Evolutionary conservation across 2,329 filamentous ascomycete genomes (phyloP), one percentile per base, ranked within the genome.

Genomic region (Hymenoscyphus fructigenus): DNA sequence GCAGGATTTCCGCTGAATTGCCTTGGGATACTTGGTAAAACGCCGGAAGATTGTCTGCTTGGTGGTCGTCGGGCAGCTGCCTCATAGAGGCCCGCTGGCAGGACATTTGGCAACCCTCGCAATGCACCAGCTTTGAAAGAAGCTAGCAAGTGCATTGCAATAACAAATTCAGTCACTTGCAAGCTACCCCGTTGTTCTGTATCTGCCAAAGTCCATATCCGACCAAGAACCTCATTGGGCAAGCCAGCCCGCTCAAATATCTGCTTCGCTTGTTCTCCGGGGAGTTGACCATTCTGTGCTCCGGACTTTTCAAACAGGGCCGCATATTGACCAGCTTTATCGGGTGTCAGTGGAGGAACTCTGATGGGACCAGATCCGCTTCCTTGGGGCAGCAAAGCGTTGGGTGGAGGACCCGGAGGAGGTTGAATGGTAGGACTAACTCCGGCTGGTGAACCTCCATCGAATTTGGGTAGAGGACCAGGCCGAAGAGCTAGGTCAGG

Each of bases 71-170:
- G 86, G 59, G 91, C 88, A 9, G 95, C 95, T 57, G 93, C 94
- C 75, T 99, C 95, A 74, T 96, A 97, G 5, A 99, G 82, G 12
- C 90, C 91, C 14, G 91, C 88, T 5, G 95, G 95, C 1, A 99
- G 84, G 29, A 90, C 86, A 66, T 82, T 90, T 1, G 95, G 95
- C 64, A 98, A 83, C 23, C 85, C 88, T 68, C 92, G 88, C 76
- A 99, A 84, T 34, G 88, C 84, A 26, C 93, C 91, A 14, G 88
- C 90, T 82, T 96, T 97, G 79, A 92, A 92, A 14, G 93, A 97
- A 15, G 92, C 94, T 67, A 99, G 84, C 66, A 99, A 82, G 77
- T 99, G 95, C 95, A 99, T 99, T 57, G 95, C 95, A 74, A 99
- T 96, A 75, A 97, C 91, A 76, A 99, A 99, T 73, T 98, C 95